These are phyloP conservation scores for Phialocephala subalpina DNA, from an alignment of 2,329 filamentous ascomycete genomes.

Conservation along the genomic window DNA sequence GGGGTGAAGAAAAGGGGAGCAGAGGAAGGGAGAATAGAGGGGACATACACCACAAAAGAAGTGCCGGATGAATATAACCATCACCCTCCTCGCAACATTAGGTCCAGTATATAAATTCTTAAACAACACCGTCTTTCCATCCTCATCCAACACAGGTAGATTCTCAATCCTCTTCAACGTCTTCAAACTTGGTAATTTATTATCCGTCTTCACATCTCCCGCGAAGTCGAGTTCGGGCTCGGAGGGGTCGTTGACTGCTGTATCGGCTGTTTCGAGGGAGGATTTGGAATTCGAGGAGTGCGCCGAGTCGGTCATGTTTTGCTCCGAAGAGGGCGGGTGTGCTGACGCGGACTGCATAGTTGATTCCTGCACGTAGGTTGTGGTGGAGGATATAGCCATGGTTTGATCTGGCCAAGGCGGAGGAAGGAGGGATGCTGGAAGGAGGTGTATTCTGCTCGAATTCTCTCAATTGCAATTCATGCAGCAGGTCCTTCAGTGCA, in stretches of 20 bases:
- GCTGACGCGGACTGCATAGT: background rate
- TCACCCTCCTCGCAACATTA: conserved; percentile 42
- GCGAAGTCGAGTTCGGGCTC: conserved; percentile 55
- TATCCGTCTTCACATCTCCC: conserved; percentile 62
- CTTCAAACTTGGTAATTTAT: conserved; percentile 60
- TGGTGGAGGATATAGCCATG: conserved; percentile 8
- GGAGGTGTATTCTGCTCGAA: background rate
- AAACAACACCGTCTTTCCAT: conserved; percentile 43
- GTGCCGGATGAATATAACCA: conserved; percentile 48
- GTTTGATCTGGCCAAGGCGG: background rate
- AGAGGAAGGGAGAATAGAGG: background rate
- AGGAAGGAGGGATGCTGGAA: background rate
- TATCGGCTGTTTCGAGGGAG: conserved; percentile 8
- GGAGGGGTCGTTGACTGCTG: background rate
- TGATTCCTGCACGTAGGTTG: background rate
- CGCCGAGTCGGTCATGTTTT: background rate
- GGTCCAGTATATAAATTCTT: conserved; percentile 45
- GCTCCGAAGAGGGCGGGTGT: background rate
- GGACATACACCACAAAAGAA: conserved; percentile 48
- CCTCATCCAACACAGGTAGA: conserved; percentile 40
- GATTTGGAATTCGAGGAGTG: background rate
- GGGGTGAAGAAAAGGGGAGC: background rate
- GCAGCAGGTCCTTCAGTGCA: background rate
- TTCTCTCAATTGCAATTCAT: conserved; percentile 11
- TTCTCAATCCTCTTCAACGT: conserved; percentile 59